Conservation (phyloP, 2,329 filamentous ascomycete genomes). For the Botryosphaeria dothidea region DNA sequence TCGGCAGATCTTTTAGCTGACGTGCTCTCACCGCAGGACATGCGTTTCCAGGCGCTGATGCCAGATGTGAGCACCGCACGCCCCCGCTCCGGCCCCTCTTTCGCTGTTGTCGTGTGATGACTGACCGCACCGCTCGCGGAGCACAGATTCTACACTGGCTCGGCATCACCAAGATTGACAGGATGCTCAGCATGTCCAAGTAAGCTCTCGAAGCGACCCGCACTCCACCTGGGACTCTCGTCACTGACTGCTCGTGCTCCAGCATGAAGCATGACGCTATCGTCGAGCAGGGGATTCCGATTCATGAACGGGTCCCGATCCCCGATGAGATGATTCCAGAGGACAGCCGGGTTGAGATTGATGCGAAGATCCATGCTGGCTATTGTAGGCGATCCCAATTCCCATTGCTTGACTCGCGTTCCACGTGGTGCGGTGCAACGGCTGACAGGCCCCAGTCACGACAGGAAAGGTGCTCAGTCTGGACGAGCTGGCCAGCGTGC, state of each 20-base stretch:
- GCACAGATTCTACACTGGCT: slow-evolving; percentile 84
- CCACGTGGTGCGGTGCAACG: slow-evolving; percentile 19
- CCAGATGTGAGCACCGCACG: slow-evolving; percentile 59
- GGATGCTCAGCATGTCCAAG: slow-evolving; percentile 99
- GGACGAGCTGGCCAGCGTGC: slow-evolving; percentile 81
- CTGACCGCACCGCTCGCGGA: background rate
- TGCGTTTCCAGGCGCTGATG: slow-evolving; percentile 98
- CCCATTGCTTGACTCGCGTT: slow-evolving; percentile 17
- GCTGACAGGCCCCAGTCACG: slow-evolving; percentile 57
- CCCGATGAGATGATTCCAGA: slow-evolving; percentile 92
- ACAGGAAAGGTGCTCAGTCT: slow-evolving; percentile 86
- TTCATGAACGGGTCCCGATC: slow-evolving; percentile 85
- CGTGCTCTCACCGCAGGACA: slow-evolving; percentile 49
- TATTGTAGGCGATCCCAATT: slow-evolving; percentile 58
- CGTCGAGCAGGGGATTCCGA: slow-evolving; percentile 81
- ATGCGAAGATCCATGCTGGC: slow-evolving; percentile 94
- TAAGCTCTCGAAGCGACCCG: slow-evolving; percentile 44
- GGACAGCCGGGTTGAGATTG: slow-evolving; percentile 96
- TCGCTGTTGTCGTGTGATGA: background rate
- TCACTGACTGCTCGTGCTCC: slow-evolving; percentile 22
- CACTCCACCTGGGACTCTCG: background rate
- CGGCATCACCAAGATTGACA: slow-evolving; percentile 96
- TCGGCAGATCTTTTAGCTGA: slow-evolving; percentile 21
- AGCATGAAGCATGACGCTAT: slow-evolving; percentile 92
- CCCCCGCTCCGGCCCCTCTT: background rate